phyloP scores from a whole-genome alignment of 2,329 filamentous ascomycete genomes.

The Tolypocladium sp. region DNA sequence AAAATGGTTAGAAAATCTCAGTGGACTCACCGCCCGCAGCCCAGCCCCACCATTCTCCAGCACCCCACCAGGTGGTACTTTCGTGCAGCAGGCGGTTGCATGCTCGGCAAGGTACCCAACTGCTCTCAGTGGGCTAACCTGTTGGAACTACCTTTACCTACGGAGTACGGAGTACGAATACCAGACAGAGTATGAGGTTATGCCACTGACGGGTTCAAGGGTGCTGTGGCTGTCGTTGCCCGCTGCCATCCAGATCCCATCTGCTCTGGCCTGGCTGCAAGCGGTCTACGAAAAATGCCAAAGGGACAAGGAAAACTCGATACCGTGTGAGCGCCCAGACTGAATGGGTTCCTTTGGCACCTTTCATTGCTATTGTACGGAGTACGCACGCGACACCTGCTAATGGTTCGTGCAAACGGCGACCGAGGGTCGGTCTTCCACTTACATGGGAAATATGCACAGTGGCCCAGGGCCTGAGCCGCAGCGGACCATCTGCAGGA shows the following conservation, averaged over 20 bases:
- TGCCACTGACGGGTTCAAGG: neutral
- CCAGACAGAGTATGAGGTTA: no score
- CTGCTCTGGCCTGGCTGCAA: neutral
- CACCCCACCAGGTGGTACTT: neutral
- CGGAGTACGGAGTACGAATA: no score
- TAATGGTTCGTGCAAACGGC: neutral
- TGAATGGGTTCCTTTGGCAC: neutral
- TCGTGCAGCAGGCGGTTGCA: neutral
- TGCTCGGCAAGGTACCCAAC: neutral
- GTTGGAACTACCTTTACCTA: no score
- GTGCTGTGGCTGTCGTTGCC: neutral
- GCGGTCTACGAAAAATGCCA: neutral
- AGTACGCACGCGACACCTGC: accelerated
- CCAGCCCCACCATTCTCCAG: neutral
- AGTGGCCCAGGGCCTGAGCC: neutral
- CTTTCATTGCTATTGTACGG: no score
- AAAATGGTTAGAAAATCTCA: neutral
- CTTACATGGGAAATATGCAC: neutral
- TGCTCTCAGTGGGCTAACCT: neutral
- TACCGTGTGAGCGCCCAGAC: neutral
- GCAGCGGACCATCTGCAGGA: neutral
- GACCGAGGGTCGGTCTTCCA: neutral
- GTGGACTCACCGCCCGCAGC: neutral
- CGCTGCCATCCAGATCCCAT: no score
- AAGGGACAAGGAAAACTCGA: neutral